A percentile compares a stretch with the other conserved stretches of the same genome.
phyloP scores from a whole-genome alignment of 1,284 basidiomycete genomes.

The Malassezia brasiliensis region DNA sequence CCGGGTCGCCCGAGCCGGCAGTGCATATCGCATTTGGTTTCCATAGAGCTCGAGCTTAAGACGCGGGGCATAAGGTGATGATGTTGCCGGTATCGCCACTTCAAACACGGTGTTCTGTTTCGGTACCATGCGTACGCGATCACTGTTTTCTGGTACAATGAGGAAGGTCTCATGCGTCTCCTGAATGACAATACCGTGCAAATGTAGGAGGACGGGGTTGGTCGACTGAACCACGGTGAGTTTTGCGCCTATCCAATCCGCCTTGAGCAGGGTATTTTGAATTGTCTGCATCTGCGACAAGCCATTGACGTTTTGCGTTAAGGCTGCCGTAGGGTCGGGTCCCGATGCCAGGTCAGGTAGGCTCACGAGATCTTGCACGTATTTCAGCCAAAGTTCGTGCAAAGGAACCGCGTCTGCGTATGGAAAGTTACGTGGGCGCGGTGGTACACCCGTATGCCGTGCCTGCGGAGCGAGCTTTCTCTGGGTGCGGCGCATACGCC shows the following conservation, averaged over 20 bases:
- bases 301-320: background rate
- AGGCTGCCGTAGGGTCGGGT: background rate
- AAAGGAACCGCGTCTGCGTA: slow-evolving; percentile 1
- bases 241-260: slow-evolving; percentile 13
- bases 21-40: slow-evolving; percentile 16
- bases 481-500: background rate
- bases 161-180: slow-evolving; percentile 17
- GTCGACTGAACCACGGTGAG: slow-evolving; percentile 11
- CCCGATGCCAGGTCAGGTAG: background rate
- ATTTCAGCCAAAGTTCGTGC: slow-evolving; percentile 6
- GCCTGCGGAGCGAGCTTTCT: too few relatives aligned
- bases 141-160: background rate
- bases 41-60: slow-evolving; percentile 8
- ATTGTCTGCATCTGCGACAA: background rate
- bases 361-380: slow-evolving; percentile 7
- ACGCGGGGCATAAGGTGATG: background rate
- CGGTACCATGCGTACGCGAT: background rate
- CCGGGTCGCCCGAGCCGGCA: slow-evolving; percentile 9
- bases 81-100: slow-evolving; percentile 1
- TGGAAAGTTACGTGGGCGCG: background rate
- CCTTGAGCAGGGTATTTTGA: slow-evolving; percentile 15
- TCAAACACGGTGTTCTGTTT: slow-evolving; percentile 15
- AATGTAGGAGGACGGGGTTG: slow-evolving; percentile 14
- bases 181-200: slow-evolving; percentile 8
- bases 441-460: background rate